A percentile compares a stretch with the other conserved stretches of the same genome.
These are phyloP conservation scores for Moesziomyces sp. DNA, from an alignment of 1,284 basidiomycete species.

Conservation along the genomic window DNA sequence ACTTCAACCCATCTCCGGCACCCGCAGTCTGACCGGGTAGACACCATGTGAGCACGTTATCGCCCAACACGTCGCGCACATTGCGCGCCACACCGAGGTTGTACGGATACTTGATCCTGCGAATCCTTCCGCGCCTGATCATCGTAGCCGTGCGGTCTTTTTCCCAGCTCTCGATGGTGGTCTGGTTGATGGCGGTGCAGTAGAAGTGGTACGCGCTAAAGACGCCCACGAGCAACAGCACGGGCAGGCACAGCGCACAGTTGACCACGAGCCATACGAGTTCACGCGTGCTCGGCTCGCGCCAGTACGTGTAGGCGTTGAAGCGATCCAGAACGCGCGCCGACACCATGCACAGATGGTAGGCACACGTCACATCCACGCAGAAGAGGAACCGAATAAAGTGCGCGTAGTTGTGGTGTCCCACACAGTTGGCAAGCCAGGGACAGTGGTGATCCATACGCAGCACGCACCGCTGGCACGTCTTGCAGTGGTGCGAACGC, in stretches of 20 bases:
- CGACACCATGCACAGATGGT: constrained; percentile 49
- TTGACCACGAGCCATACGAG: constrained; percentile 88
- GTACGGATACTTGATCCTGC: constrained; percentile 89
- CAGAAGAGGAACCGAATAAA: constrained; percentile 71
- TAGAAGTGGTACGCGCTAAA: constrained; percentile 87
- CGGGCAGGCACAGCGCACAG: constrained; percentile 84
- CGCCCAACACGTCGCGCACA: constrained; percentile 80
- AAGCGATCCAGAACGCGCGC: constrained; percentile 55
- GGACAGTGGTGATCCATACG: constrained; percentile 72
- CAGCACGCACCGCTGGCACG: constrained; percentile 62
- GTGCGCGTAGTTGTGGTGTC: constrained; percentile 67
- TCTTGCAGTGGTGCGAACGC: constrained; percentile 67
- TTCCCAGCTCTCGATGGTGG: constrained; percentile 97
- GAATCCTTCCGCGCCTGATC: constrained; percentile 83
- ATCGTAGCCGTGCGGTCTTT: constrained; percentile 92
- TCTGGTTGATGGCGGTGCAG: constrained; percentile 82
- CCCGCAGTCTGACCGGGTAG: constrained; percentile 73
- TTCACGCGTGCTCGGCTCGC: constrained; percentile 77
- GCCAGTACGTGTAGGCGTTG: constrained; percentile 70
- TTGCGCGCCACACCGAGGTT: constrained; percentile 80
- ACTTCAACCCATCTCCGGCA: constrained; percentile 83
- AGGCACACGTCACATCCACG: constrained; percentile 82
- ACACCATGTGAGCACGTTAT: constrained; percentile 81
- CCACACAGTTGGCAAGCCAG: constrained; percentile 71
- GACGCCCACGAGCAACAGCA: constrained; percentile 81